Conservation (phyloP, 78 protist genomes). For the Cyanophora paradoxa region DNA sequence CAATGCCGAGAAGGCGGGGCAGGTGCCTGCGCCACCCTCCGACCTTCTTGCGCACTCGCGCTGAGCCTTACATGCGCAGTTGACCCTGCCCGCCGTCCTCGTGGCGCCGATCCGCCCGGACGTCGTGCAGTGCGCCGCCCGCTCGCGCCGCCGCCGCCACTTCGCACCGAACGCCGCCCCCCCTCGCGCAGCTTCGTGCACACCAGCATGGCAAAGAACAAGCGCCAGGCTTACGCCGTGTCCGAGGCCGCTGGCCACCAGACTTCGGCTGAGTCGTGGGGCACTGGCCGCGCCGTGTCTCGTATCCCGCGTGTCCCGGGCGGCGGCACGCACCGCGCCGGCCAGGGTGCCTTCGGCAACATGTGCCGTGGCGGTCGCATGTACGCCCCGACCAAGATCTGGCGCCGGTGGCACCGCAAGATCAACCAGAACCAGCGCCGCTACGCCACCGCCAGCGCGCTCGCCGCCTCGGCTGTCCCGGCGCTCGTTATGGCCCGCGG, state of each 20-base stretch:
- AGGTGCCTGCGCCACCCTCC: too few species aligned
- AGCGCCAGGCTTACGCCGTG: slow-evolving; percentile 93
- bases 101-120: slow-evolving; percentile 57
- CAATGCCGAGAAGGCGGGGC: too few species aligned
- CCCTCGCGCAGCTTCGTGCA: too few species aligned
- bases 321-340: slow-evolving; percentile 97
- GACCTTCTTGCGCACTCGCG: too few species aligned
- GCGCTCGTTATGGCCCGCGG: slow-evolving; percentile 98
- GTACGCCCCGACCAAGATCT: slow-evolving; percentile 97
- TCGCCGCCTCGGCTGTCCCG: slow-evolving; percentile 98
- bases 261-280: slow-evolving; percentile 99
- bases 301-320: slow-evolving; percentile 99
- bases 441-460: slow-evolving; percentile 93
- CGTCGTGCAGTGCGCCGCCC: slow-evolving; percentile 42
- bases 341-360: slow-evolving; percentile 99
- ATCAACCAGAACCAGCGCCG: slow-evolving; percentile 90
- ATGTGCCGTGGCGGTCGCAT: slow-evolving; percentile 94
- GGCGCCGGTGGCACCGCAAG: slow-evolving; percentile 94
- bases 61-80: too few species aligned
- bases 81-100: slow-evolving; percentile 20
- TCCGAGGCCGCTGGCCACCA: slow-evolving; percentile 87
- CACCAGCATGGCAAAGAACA: slow-evolving; percentile 87
- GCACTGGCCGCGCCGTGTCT: slow-evolving; percentile 99
- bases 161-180: too few species aligned
- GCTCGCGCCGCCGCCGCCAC: too few species aligned